These are phyloP conservation scores for Gaultheria prostrata DNA, from an alignment of 148 eudicot genomes.

Conservation along the genomic window DNA sequence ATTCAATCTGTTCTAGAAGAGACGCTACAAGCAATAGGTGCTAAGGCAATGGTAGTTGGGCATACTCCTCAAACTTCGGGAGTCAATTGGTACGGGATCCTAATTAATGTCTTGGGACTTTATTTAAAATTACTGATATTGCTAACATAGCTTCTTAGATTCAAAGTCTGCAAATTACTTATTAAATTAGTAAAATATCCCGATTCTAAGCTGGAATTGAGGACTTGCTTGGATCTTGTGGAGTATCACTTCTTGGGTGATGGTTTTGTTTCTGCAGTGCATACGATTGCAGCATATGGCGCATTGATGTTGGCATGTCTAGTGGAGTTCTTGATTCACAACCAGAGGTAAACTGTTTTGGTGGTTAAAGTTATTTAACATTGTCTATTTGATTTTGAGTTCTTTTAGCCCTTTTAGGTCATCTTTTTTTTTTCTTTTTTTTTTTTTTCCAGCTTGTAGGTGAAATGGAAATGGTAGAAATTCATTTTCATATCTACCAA, in stretches of 20 bases:
- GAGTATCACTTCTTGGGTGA: constrained; percentile 1
- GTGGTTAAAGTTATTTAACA: constrained; percentile 1
- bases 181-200: neutral
- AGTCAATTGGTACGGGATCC: constrained; percentile 68
- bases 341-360: constrained; percentile 65
- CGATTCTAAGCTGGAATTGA: neutral
- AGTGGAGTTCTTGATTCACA: constrained; percentile 90
- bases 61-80: constrained; percentile 91
- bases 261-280: constrained; percentile 43
- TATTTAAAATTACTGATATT: neutral
- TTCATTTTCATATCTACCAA: neutral
- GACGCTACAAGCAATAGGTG: constrained; percentile 75
- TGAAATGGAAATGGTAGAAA: neutral
- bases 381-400: neutral
- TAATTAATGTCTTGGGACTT: constrained; percentile 11
- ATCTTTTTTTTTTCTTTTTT: neutral
- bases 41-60: constrained; percentile 95
- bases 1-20: constrained; percentile 62
- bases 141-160: neutral
- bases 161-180: neutral
- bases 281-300: constrained; percentile 87
- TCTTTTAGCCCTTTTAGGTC: neutral
- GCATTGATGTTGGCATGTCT: constrained; percentile 98
- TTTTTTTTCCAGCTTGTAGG: neutral
- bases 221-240: neutral